phyloP scores from a whole-genome alignment of 306 rosid species.

The Begonia loranthoides region DNA sequence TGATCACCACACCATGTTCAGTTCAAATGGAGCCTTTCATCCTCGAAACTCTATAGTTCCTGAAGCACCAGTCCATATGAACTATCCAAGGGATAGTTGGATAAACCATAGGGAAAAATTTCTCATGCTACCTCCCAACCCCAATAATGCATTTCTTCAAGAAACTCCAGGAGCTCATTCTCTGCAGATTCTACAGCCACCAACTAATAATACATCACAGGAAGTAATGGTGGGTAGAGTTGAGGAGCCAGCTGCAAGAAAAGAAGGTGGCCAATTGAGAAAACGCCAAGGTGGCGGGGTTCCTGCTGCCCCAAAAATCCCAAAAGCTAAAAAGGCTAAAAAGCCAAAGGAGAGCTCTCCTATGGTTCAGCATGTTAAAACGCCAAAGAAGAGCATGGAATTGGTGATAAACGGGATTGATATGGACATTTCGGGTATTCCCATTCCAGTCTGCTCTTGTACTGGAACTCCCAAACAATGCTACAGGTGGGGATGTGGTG shows the following conservation, averaged over 20 bases:
- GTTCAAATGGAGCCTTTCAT: constrained; percentile 46
- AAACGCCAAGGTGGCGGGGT: constrained; percentile 55
- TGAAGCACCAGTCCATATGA: constrained; percentile 36
- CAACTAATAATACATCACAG: constrained; percentile 21
- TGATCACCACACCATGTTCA: constrained; percentile 39
- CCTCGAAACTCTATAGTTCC: constrained; percentile 53
- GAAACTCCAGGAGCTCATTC: constrained; percentile 58
- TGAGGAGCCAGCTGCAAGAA: constrained; percentile 45
- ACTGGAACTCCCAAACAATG: constrained; percentile 87
- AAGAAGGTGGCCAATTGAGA: constrained; percentile 48
- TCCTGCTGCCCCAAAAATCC: constrained; percentile 30
- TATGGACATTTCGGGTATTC: constrained; percentile 75
- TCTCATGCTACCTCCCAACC: constrained; percentile 52
- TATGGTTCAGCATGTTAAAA: constrained; percentile 55
- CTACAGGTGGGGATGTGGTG: constrained; percentile 96
- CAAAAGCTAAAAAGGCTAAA: constrained; percentile 70
- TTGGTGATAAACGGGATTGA: constrained; percentile 71
- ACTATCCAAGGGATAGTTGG: constrained; percentile 71
- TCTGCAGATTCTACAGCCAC: constrained; percentile 45
- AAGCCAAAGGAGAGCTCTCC: constrained; percentile 52
- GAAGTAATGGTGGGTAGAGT: constrained; percentile 46
- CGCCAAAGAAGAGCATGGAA: constrained; percentile 63
- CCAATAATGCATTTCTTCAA: constrained; percentile 45
- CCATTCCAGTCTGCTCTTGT: constrained; percentile 89
- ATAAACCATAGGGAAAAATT: constrained; percentile 56